phyloP scores from a whole-genome alignment of 345 rosid species.

The Citrus maxima region DNA sequence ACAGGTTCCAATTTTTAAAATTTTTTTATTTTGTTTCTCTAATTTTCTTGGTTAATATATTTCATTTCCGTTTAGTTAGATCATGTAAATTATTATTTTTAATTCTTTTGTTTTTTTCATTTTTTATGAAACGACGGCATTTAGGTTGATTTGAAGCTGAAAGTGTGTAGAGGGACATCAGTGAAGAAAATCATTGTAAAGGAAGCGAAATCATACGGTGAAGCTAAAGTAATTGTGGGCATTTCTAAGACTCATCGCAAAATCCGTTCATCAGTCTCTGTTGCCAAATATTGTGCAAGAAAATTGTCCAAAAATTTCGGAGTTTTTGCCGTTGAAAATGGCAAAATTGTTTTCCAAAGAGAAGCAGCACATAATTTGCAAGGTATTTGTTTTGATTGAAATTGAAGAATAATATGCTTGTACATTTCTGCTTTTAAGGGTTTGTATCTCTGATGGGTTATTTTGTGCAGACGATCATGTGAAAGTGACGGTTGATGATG shows the following conservation, averaged over 20 bases:
- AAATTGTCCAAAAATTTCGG: constrained; percentile 56
- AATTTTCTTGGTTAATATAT: not conserved
- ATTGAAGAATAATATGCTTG: not conserved
- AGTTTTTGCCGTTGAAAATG: constrained; percentile 68
- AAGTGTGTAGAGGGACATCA: constrained; percentile 77
- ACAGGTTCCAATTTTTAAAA: constrained; percentile 41
- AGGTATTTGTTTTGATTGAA: constrained; percentile 16
- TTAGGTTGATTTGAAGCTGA: constrained; percentile 90
- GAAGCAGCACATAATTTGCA: constrained; percentile 28
- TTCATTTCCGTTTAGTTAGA: not conserved
- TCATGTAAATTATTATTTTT: not conserved
- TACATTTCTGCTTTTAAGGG: not conserved
- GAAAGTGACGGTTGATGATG: not conserved
- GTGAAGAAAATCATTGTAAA: constrained; percentile 60
- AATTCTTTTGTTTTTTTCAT: not conserved
- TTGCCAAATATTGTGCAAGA: constrained; percentile 82
- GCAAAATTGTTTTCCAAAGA: constrained; percentile 66
- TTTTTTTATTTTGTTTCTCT: not conserved
- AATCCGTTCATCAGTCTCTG: constrained; percentile 54
- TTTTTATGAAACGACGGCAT: not conserved
- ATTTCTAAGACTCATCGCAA: constrained; percentile 47
- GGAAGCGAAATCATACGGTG: constrained; percentile 63
- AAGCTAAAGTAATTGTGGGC: constrained; percentile 66
- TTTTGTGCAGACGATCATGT: constrained; percentile 11
- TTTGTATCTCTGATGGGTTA: not conserved